Base-by-base conservation (phyloP, 73 alveolate species). In the Stentor roeselii region DNA sequence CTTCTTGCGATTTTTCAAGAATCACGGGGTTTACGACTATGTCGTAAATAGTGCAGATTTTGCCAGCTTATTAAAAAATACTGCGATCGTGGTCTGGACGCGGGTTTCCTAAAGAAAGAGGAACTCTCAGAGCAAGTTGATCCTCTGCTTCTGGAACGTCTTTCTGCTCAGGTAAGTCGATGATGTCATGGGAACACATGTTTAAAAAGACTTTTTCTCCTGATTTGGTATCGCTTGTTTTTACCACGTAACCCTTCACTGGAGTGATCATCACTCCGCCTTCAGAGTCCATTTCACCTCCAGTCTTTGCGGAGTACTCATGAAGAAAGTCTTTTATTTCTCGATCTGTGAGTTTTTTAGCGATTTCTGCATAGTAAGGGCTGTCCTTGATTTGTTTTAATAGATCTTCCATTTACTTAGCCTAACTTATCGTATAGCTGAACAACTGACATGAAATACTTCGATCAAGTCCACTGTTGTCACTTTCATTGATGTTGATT, bases 231-330 rank as follows among this genome's bases (percentile, higher is more conserved):
- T 88, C 93, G 36, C 76, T 67, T 14, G 88, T 85, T 88, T 86
- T 86, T 4, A 88, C 61, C 3, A 86, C 91, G 37, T 75, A 88
- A 3, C 77, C 61, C 4, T 77, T 59, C 40, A 80, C 78, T 32
- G 93, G 93, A 37, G 85, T 85, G 14, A 88, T 78, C 34, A 88
- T 82, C 41, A 86, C 82, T 2, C 91, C 93, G 21, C 93, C 91
- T 88, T 88, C 93, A 15, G 38, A 4, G 75, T 88, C 91, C 75
- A 88, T 76, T 36, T 88, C 78, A 42, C 82, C 78, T 76, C 76
- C 82, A 36, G 82, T 67, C 35, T 84, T 86, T 42, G 42, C 85
- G 11, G 59, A 39, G 27, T 85, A 42, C 76, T 75, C 32, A 30
- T 84, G 78, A 82, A 67, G n/a, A 2, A 67, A 67, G 41, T 67